Base-by-base conservation (phyloP, 352 stramenopile genomes). In the Saprolegnia diclina region DNA sequence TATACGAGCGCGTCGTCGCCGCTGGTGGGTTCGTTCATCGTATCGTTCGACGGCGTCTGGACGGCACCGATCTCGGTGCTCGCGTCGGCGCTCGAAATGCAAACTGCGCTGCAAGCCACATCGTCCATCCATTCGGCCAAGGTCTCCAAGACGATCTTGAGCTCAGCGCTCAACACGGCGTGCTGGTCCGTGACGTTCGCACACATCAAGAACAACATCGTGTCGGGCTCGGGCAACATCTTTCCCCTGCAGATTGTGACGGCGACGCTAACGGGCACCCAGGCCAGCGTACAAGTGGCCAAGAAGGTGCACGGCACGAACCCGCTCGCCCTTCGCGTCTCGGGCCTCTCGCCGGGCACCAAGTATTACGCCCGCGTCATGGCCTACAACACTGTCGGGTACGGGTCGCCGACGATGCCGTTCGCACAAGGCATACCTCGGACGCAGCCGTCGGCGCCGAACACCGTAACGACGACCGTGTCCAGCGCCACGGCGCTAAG, bases 181-280 rank as follows among this genome's bases (percentile, higher is more conserved):
- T 77, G 89, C 19, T 99, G 94, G 94, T 93, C 90, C 26, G 85
- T 98, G 6, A 98, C 92, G 18, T 97, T 98, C 63, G 96, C 93
- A 0, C 93, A 98, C 54, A 74, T 98, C 22, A 77, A 80, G 40
- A 88, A 97, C 26, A 91, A 97, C 74, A 88, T 97, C 66, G 81
- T 95, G 64, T 86, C 97, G 29, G 94, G 93, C 22, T 95, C 91
- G 1, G 89, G 91, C 16, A 95, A 98, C 71, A 90, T 95, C 37
- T 88, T 91, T 55, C 78, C 83, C 9, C 87, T 97, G 56, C 76
- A 89, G 0, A 73, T 90, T 0, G 67, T 80, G 18, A 75, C 89
- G 57, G 21, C 65, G 7, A 76, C 77, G 0, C 32, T 77, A 1
- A 74, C 97, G 0, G 94, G 91, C 11, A 81, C 85, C 0, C 85